Evolutionary conservation across 768 basidiomycete species (phyloP).

Genomic region (Naganishia vishniacii): DNA sequence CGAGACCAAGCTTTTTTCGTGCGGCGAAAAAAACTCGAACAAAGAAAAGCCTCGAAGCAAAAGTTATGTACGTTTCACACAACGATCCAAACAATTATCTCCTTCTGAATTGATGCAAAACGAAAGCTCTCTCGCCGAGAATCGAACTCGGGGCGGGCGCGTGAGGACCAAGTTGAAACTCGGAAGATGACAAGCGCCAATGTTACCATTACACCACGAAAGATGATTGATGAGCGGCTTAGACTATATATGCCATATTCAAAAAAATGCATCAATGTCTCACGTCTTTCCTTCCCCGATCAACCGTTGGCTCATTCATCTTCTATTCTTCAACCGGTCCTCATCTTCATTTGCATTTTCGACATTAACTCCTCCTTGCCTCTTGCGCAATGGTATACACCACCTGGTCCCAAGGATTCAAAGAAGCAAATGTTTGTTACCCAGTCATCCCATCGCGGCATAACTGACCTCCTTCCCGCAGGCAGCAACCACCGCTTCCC

Average conservation of each 20-base stretch:
- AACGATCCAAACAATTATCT: too few relatives aligned
- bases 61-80: too few relatives aligned
- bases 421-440: conserved; percentile 20
- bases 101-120: too few relatives aligned
- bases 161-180: not conserved
- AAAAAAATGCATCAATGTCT: not conserved
- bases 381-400: conserved; percentile 13
- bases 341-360: not conserved
- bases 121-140: conserved; percentile 16
- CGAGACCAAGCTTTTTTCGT: too few relatives aligned
- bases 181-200: conserved; percentile 10
- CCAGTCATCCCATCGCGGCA: not conserved
- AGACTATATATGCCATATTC: not conserved
- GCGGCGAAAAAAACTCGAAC: too few relatives aligned
- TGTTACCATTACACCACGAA: conserved; percentile 19
- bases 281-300: not conserved
- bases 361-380: too few relatives aligned
- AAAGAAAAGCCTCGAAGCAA: too few relatives aligned
- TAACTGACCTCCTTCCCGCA: not conserved
- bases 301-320: not conserved
- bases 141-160: conserved; percentile 20
- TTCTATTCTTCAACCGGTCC: not conserved
- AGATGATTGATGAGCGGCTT: not conserved
- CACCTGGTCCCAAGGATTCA: conserved; percentile 21
- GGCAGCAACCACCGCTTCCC: conserved; percentile 14